Conservation (phyloP, 2,329 filamentous ascomycete species). For the Clarireedia sp. region DNA sequence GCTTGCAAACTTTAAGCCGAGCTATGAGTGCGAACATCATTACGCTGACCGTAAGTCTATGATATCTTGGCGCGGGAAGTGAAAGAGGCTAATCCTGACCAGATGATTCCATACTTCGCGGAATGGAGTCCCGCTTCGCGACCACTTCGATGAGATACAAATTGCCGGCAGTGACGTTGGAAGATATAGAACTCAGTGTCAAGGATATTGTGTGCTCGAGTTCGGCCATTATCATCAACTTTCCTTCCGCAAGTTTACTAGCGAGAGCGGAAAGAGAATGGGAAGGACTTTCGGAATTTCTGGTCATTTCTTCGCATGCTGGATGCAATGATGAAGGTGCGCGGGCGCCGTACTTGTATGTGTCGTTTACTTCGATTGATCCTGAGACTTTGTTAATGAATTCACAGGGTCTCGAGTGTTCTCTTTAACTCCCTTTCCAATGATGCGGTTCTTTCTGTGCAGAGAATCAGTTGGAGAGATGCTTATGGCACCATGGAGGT, state of each 20-base stretch:
- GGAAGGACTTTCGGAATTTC: background rate
- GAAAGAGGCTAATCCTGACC: background rate
- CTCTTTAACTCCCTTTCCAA: background rate
- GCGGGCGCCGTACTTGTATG: conserved; percentile 7
- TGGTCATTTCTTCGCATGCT: conserved; percentile 7
- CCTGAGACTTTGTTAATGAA: background rate
- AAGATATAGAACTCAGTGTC: conserved; percentile 15
- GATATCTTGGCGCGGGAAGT: background rate
- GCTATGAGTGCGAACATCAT: conserved; percentile 11
- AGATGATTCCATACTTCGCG: conserved; percentile 10
- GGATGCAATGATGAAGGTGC: background rate
- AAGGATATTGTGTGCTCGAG: conserved; percentile 10
- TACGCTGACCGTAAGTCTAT: conserved; percentile 15
- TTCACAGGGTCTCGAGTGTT: background rate
- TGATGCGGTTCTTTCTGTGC: conserved; percentile 1
- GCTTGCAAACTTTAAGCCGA: conserved; percentile 6
- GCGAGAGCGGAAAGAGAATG: background rate
- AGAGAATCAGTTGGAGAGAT: conserved; percentile 10
- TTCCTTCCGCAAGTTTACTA: background rate
- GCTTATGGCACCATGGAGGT: conserved; percentile 16
- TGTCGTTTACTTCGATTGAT: background rate
- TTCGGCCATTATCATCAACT: conserved; percentile 6
- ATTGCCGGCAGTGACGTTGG: conserved; percentile 14
- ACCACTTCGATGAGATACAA: conserved; percentile 16
- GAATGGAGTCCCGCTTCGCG: conserved; percentile 10